Evolutionary conservation across 2,329 filamentous ascomycete species (phyloP), one percentile per base, ranked within the genome.

Genomic region (Fusarium zealandicum): DNA sequence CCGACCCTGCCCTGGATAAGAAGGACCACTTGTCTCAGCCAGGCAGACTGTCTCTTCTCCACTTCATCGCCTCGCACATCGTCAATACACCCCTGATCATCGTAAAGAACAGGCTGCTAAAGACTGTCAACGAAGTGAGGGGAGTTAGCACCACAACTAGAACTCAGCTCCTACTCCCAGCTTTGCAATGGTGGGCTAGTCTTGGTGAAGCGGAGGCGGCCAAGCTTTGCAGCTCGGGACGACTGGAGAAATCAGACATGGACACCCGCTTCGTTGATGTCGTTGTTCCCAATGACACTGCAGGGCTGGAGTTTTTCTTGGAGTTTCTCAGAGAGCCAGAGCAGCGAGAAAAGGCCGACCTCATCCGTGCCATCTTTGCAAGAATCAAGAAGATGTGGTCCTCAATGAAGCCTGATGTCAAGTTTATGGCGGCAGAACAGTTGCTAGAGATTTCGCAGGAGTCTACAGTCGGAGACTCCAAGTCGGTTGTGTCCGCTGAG

Each of bases 311-410:
- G 36, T 77, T 77, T 43, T 71, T 85, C n/a, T 73, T 85, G 35
- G 70, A 77, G 13, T 73, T 79, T 25, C 69, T 83, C 20, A 76
- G 78, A 50, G 72, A 73, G n/a, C 61, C 75, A 1, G 68, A 73
- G 5, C 70, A 75, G 25, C 68, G 75, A 5, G 61, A 74, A n/a
- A 74, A 71, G 49, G 51, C 78, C 0, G 78, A 78, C n/a, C 80
- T 96, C 36, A 75, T 88, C 13, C 76, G 78, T 17, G 82, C 85
- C 27, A 82, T 88, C 18, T 93, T 96, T 69, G 76, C 80, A 35
- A 86, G 89, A 31, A 78, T 96, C 17, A 81, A 82, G 51, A 80
- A 83, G 53, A 82, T 93, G 57, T 97, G 92, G 92, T 71, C 84
- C 3, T 81, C 79, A 0, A 82, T 93, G 77, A 92, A 90, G 69